A percentile compares a stretch with the other conserved stretches of the same genome.
Conservation (phyloP, 1,139 yeast genomes). For the Lodderomyces elongisporus region DNA sequence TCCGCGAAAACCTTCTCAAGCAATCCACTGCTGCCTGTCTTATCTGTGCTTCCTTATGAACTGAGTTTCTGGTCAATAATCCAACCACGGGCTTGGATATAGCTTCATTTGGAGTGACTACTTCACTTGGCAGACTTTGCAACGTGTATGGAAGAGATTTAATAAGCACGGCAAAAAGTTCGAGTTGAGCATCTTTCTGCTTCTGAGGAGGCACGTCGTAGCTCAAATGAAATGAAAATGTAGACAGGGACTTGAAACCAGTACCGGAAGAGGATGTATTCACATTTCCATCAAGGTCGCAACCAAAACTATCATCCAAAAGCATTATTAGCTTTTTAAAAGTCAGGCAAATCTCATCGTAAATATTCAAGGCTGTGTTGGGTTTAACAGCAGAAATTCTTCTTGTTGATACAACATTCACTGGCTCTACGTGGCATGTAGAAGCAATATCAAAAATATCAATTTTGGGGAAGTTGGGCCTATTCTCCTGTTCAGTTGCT, state of each 20-base stretch:
- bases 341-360: slow-evolving; percentile 70
- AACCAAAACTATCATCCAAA: slow-evolving; percentile 63
- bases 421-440: background rate
- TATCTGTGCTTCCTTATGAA: slow-evolving; percentile 59
- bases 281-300: slow-evolving; percentile 22
- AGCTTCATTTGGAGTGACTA: slow-evolving; percentile 31
- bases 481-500: slow-evolving; percentile 51
- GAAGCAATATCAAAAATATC: slow-evolving; percentile 7
- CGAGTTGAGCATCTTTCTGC: slow-evolving; percentile 41
- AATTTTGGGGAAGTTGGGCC: slow-evolving; percentile 72
- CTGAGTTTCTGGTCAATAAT: slow-evolving; percentile 67
- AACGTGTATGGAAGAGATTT: slow-evolving; percentile 69
- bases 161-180: slow-evolving; percentile 64
- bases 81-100: slow-evolving; percentile 65
- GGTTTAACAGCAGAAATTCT: slow-evolving; percentile 38
- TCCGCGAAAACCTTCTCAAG: slow-evolving; percentile 59
- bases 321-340: slow-evolving; percentile 54
- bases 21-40: slow-evolving; percentile 61
- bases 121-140: slow-evolving; percentile 25
- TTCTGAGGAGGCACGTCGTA: slow-evolving; percentile 35
- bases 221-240: slow-evolving; percentile 51
- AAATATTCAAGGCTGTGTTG: slow-evolving; percentile 48
- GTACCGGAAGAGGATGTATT: slow-evolving; percentile 14
- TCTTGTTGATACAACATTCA: too few species aligned
- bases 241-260: slow-evolving; percentile 11